Conservation (phyloP, 495 filamentous ascomycete genomes). For the Viridothelium virens region DNA sequence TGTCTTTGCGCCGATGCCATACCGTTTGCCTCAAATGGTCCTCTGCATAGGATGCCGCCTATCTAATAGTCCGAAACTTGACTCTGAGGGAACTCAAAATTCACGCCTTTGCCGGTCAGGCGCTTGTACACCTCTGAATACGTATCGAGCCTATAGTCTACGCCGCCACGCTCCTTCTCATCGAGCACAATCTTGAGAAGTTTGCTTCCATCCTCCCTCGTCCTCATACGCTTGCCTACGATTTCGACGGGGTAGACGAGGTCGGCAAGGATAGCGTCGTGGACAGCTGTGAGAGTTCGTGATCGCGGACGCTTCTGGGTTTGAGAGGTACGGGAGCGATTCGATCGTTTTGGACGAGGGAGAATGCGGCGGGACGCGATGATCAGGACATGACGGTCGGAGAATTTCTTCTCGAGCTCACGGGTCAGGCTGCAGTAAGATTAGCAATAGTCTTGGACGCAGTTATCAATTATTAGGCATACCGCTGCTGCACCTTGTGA, state of each 20-base stretch:
- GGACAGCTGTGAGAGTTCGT: slow-evolving; percentile 92
- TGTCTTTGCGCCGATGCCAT: slow-evolving; percentile 1
- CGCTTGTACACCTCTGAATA: slow-evolving; percentile 98
- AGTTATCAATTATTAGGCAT: slow-evolving; percentile 34
- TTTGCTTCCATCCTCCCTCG: slow-evolving; percentile 96
- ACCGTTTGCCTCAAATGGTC: background rate
- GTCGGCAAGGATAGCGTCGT: slow-evolving; percentile 91
- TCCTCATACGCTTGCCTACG: slow-evolving; percentile 93
- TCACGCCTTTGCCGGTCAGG: slow-evolving; percentile 85
- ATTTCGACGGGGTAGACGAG: slow-evolving; percentile 99
- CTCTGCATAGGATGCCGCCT: background rate
- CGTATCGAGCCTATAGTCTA: slow-evolving; percentile 97
- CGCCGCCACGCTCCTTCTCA: slow-evolving; percentile 98
- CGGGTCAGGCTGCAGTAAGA: slow-evolving; percentile 69
- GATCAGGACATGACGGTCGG: slow-evolving; percentile 98
- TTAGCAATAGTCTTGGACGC: slow-evolving; percentile 4
- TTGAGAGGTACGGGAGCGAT: slow-evolving; percentile 82
- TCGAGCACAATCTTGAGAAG: slow-evolving; percentile 95
- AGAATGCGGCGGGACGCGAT: slow-evolving; percentile 97
- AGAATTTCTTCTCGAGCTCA: slow-evolving; percentile 99
- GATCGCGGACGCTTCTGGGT: slow-evolving; percentile 98
- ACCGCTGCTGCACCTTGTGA: slow-evolving; percentile 99
- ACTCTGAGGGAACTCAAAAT: slow-evolving; percentile 94
- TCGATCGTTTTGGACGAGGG: slow-evolving; percentile 91
- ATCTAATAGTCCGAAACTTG: slow-evolving; percentile 70